Evolutionary conservation across 192 early-diverging fungal species (phyloP), one percentile per base, ranked within the genome.

Genomic region (Coemansia sp.): DNA sequence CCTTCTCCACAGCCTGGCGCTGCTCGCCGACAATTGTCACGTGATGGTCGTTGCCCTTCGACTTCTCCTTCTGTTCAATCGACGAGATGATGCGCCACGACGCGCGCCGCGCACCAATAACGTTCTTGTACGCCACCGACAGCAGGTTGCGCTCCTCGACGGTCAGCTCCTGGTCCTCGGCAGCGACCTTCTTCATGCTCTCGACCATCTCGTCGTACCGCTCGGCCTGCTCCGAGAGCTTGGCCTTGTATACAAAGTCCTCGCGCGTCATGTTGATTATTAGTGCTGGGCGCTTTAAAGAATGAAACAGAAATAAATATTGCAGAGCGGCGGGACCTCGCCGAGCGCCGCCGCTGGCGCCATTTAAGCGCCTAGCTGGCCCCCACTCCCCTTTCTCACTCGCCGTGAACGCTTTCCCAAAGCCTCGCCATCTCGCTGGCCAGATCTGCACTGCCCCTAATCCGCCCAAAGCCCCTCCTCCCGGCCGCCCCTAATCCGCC

Each of bases 201-300:
- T 83, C 75, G 63, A 88, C 87, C 88, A 96, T 95, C 86, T 94
- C 92, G 62, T 98, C 96, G 82, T 98, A 98, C 72, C 96, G 90
- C 85, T 98, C 96, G 66, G 96, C 96, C 84, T 98, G 96, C 85
- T 98, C 96, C 70, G 94, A 90, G 73, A 98, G 90, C 89, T 96
- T 96, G 85, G 94, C 94, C 93, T 95, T 94, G 89, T 95, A 98
- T 64, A 95, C 96, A 82, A 90, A 88, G 78, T 93, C 88, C 66
- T 87, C 86, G 66, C 84, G 78, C 35, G 75, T 62, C 78, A 74
- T 70, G 49, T 51, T 29, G 35, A 14, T 53, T 35, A 2, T 43
- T 53, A 21, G 31, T 12, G 14, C 22, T 17, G 22, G 9, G 52
- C n/a, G 29, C 52, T 23, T 17, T n/a, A 59, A 37, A 58, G 53